Evolutionary conservation across 208 protist species (phyloP).

Genomic region (Wallacemonas sp.): DNA sequence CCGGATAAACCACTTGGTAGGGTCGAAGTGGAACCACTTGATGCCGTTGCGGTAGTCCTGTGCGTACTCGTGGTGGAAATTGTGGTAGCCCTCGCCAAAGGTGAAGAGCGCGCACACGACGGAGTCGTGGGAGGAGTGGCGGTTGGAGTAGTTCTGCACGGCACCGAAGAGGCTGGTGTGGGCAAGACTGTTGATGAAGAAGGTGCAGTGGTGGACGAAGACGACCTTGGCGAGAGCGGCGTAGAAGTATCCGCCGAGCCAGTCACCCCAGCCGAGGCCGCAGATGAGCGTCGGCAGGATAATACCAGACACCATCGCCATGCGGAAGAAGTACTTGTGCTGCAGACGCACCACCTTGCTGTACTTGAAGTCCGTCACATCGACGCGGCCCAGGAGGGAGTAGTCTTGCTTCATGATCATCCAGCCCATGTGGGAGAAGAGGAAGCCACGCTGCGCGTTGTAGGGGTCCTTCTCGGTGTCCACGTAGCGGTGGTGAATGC

Average conservation of each 20-base stretch:
- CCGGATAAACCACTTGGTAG: conserved; percentile 89
- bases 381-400: conserved; percentile 74
- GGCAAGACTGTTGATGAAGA: conserved; percentile 92
- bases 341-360: conserved; percentile 87
- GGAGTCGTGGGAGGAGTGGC: conserved; percentile 83
- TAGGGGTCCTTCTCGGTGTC: conserved; percentile 93
- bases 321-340: conserved; percentile 83
- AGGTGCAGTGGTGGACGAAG: conserved; percentile 90
- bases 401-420: conserved; percentile 93
- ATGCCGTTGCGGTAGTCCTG: conserved; percentile 92
- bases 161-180: conserved; percentile 77
- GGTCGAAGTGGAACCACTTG: conserved; percentile 91
- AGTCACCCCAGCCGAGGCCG: conserved; percentile 83
- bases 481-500: conserved; percentile 90
- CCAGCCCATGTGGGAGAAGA: conserved; percentile 92
- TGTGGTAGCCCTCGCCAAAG: conserved; percentile 93
- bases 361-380: conserved; percentile 84
- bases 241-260: conserved; percentile 87
- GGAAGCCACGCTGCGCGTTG: conserved; percentile 88
- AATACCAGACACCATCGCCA: conserved; percentile 83
- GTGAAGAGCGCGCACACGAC: conserved; percentile 79
- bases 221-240: conserved; percentile 73
- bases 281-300: conserved; percentile 85
- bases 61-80: conserved; percentile 94
- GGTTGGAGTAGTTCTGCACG: conserved; percentile 78